Base-by-base conservation (phyloP, 2,329 filamentous ascomycete species). In the Tolypocladium sp. region DNA sequence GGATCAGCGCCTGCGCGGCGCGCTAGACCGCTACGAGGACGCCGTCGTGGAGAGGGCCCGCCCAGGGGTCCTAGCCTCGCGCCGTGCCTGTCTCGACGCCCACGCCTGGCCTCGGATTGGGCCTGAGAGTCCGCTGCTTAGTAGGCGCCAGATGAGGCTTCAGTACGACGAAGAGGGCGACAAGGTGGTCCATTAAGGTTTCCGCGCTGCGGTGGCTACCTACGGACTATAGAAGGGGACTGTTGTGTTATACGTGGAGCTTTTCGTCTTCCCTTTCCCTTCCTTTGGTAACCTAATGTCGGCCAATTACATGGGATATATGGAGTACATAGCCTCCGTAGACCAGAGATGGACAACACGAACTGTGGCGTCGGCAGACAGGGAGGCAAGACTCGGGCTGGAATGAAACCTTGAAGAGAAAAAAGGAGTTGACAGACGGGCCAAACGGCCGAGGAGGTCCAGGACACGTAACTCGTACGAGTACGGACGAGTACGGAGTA, bases 71-170 rank as follows among this genome's bases (percentile, higher is more conserved):
- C 62, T 82, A 13, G 75, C 77, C 2, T 82, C 79, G 2, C 72
- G 82, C 4, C 74, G 77, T 62, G 82, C 82, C 0, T 83, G 79
- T 61, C 61, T 83, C 2, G 81, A 84, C 65, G 81, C 82, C 0
- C 80, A 84, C 65, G 71, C 80, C 22, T 84, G 78, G 68, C 61
- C 69, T 0, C 71, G 67, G 2, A 77, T 84, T 22, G 65, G 52
- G 37, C 60, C 65, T 2, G 41, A 61, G 3, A 77, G 74, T 42
- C 76, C 75, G 1, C 57, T 77, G 9, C 62, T 78, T 25, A 74
- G 71, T n/a, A 72, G 69, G 57, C 69, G 79, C 4, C 68, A 66
- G 37, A 72, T 72, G 59, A 65, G 66, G 33, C 42, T 74, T n/a
- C 61, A 66, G 22, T 73, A 68, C 61, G 69, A 70, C 27, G 69